Base-by-base conservation (phyloP, 1,284 basidiomycete genomes). In the Dichomitus squalens region DNA sequence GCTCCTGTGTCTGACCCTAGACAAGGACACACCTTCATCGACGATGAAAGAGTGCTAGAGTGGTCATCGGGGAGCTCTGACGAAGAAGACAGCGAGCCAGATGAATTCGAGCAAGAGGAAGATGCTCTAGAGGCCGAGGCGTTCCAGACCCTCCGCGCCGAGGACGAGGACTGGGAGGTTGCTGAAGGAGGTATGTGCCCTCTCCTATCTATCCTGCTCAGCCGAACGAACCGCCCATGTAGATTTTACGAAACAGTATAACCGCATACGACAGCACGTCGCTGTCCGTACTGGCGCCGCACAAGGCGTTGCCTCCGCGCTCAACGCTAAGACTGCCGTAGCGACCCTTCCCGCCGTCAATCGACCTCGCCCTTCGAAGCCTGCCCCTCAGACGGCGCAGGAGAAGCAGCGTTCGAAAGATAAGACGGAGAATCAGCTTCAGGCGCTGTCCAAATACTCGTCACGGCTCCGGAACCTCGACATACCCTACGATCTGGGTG, bases 221-320 rank as follows among this genome's bases (percentile, higher is more conserved):
- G 25, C 56, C 33, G 55, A 27, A 51, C 67, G 56, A 66, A 68
- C 52, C 53, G 59, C 59, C 57, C 27, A 56, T 52, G 14, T 66
- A 96, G 95, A 98, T 76, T 96, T 98, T 66, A 97, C 95, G 31
- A 98, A 98, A 74, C 93, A 96, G 68, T 98, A 93, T 76, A 98
- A 97, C 73, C 89, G 95, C 34, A 79, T 96, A 34, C 80, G 88
- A 52, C 95, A 96, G 70, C 91, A 95, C 69, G 82, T 88, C 57
- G 88, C 88, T 25, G 83, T 93, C 6, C 84, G 85, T 34, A 84
- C 84, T 16, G 88, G 90, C 6, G 82, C 78, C 54, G 86, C 83
- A 0, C 78, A 84, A 49, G 84, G 86, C 12, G 70, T 78, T 9
- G 67, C 78, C 14, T 85, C 85, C 12, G 74, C 84, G 1, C 74